Base-by-base conservation (phyloP, 2,329 filamentous ascomycete genomes). In the Aspergillus phoenicis region DNA sequence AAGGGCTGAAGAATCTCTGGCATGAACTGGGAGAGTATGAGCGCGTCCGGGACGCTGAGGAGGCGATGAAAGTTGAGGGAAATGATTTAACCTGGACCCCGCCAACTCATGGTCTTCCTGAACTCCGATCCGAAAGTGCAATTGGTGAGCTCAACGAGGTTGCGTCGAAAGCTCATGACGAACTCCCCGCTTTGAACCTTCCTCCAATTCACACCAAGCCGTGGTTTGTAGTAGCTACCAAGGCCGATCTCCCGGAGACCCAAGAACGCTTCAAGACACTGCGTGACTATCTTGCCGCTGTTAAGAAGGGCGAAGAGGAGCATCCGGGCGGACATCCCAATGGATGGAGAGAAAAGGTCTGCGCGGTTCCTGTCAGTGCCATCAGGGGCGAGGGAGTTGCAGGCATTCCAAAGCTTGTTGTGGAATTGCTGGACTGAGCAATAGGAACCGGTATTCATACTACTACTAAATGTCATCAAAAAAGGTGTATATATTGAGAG, bases 151-250 rank as follows among this genome's bases (percentile, higher is more conserved):
- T 13, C 15, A 52, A 57, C 8, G 20, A 55, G 10, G 38, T 64
- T 17, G 60, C 64, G 38, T 62, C 64, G 17, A 57, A 63, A 11
- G 8, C 38, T 22, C 24, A 57, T 64, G 8, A 59, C n/a, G 41
- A 63, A 38, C 75, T 86, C 20, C 82, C 80, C 43, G 81, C 78
- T 24, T 75, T 84, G 36, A 75, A 77, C 24, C 78, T 85, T 10
- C 82, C 91, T n/a, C 87, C 89, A 43, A 96, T 98, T 66, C 90
- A 91, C n/a, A 86, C 86, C 36, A 99, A 99, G 79, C 93, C 95
- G 0, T 99, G 95, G 95, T 95, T 96, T 70, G 93, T 97, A 5
- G 88, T 97, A 47, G 94, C 91, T 1, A 97, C 93, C 20, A 98
- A 98, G 78, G 93, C 91, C 0, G 94, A 98, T 74, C 75, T 96